These are phyloP conservation scores for Phlyctochytrium planicorne DNA, from an alignment of 192 early-diverging fungal species.

Conservation along the genomic window DNA sequence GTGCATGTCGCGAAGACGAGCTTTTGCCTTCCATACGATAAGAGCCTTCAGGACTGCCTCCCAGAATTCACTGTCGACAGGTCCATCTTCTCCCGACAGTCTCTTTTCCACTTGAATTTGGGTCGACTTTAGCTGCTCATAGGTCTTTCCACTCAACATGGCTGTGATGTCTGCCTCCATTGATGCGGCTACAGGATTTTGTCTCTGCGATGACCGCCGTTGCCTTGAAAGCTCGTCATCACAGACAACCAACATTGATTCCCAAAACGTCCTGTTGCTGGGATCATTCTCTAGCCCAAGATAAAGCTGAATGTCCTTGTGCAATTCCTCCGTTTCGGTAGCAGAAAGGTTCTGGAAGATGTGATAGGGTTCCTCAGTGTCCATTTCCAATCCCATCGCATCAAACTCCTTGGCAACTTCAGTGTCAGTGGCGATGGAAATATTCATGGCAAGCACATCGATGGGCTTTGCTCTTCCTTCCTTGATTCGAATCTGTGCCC, in stretches of 20 bases:
- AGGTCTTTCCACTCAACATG: conserved; percentile 72
- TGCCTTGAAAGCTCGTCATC: conserved; percentile 61
- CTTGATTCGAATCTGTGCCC: conserved; percentile 91
- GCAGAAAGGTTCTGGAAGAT: conserved; percentile 70
- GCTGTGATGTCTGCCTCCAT: conserved; percentile 62
- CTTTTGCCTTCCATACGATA: conserved; percentile 81
- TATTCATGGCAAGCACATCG: conserved; percentile 89
- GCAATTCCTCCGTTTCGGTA: conserved; percentile 74
- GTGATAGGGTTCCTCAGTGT: conserved; percentile 83
- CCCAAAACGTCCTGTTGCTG: conserved; percentile 83
- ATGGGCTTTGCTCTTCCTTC: conserved; percentile 86
- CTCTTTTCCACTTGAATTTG: conserved; percentile 75
- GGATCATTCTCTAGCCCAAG: conserved; percentile 77
- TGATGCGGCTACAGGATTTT: background rate
- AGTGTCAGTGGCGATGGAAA: conserved; percentile 73
- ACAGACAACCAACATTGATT: conserved; percentile 77
- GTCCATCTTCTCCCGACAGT: conserved; percentile 59
- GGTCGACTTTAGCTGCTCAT: conserved; percentile 68
- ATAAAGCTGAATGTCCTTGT: conserved; percentile 87
- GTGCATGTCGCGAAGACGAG: conserved; percentile 78
- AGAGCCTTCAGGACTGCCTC: conserved; percentile 74
- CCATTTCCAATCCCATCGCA: conserved; percentile 75
- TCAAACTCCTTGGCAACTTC: conserved; percentile 68
- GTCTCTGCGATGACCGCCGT: background rate
- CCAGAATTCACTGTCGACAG: conserved; percentile 95